A percentile compares a stretch with the other conserved stretches of the same genome.
phyloP scores from a whole-genome alignment of 2,329 filamentous ascomycete species.

The Aspergillus brasiliensis region DNA sequence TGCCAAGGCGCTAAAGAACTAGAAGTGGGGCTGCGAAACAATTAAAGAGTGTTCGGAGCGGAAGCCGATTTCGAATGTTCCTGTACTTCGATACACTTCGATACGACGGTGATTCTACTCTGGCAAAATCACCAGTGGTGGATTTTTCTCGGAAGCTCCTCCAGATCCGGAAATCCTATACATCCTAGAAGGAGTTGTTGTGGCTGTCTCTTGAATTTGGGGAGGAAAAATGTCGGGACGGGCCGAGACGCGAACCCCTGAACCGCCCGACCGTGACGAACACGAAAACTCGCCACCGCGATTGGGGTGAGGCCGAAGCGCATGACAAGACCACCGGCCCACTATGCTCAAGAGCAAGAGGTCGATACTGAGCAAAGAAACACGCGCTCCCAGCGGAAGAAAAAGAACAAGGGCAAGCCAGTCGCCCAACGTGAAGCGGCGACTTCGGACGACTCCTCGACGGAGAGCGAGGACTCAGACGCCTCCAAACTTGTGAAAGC shows the following conservation, averaged over 20 bases:
- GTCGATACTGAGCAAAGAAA: constrained; percentile 20
- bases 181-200: too few relatives aligned
- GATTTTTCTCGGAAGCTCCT: too few relatives aligned
- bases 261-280: constrained; percentile 26
- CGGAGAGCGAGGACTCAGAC: constrained; percentile 17
- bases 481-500: constrained; percentile 15
- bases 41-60: too few relatives aligned
- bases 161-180: too few relatives aligned
- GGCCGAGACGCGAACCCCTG: constrained; percentile 26
- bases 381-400: constrained; percentile 19
- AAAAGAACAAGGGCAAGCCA: constrained; percentile 16
- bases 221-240: constrained; percentile 21
- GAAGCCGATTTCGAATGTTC: too few relatives aligned
- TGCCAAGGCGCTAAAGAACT: too few relatives aligned
- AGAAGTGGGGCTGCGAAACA: too few relatives aligned
- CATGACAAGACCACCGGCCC: constrained; percentile 19
- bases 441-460: constrained; percentile 18
- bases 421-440: constrained; percentile 16
- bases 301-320: constrained; percentile 24
- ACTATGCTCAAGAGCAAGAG: constrained; percentile 24
- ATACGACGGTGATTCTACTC: too few relatives aligned
- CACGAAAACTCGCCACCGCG: constrained; percentile 23
- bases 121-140: too few relatives aligned
- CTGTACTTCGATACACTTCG: too few relatives aligned
- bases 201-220: too few relatives aligned